These are phyloP conservation scores for Dryas integrifolia DNA, from an alignment of 331 rosid species.

Conservation along the genomic window DNA sequence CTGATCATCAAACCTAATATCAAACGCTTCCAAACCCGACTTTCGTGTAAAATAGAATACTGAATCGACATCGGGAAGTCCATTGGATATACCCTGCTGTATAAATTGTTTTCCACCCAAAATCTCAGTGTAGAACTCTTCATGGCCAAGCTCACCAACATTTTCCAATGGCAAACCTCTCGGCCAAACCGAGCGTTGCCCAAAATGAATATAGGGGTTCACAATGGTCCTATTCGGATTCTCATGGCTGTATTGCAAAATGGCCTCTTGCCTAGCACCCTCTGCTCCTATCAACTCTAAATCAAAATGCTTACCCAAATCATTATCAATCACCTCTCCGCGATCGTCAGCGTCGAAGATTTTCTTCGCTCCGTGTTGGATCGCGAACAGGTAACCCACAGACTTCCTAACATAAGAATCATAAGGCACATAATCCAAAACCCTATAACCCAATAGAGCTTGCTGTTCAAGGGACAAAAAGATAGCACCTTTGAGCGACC, in stretches of 20 bases:
- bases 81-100: slow-evolving; percentile 89
- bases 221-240: slow-evolving; percentile 74
- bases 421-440: slow-evolving; percentile 76
- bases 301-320: slow-evolving; percentile 90
- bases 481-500: slow-evolving; percentile 86
- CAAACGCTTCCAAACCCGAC: slow-evolving; percentile 66
- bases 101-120: slow-evolving; percentile 87
- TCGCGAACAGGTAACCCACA: slow-evolving; percentile 89
- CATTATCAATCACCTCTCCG: slow-evolving; percentile 79
- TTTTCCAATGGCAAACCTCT: slow-evolving; percentile 93
- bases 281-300: slow-evolving; percentile 79
- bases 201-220: slow-evolving; percentile 92
- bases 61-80: slow-evolving; percentile 89
- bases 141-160: slow-evolving; percentile 83
- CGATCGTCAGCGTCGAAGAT: slow-evolving; percentile 89
- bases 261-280: slow-evolving; percentile 75
- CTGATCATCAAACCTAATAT: slow-evolving; percentile 68
- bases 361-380: slow-evolving; percentile 91
- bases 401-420: slow-evolving; percentile 86
- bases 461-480: slow-evolving; percentile 79
- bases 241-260: slow-evolving; percentile 84
- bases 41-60: slow-evolving; percentile 89
- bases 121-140: slow-evolving; percentile 80
- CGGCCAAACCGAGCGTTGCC: slow-evolving; percentile 98
- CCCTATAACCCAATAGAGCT: slow-evolving; percentile 74